Conservation (phyloP, 1,284 basidiomycete species). For the Melampsora occidentalis region DNA sequence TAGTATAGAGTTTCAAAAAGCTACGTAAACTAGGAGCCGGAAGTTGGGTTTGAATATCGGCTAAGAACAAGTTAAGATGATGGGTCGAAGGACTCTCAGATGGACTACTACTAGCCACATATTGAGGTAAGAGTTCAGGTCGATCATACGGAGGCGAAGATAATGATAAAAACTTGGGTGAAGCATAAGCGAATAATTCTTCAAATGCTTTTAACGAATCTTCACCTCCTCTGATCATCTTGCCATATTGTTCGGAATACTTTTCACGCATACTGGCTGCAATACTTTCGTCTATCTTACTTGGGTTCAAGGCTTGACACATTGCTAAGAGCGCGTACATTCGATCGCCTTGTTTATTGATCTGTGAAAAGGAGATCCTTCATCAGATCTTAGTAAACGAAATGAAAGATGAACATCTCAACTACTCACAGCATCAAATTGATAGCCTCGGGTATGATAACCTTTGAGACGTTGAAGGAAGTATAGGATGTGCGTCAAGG, state of each 20-base stretch:
- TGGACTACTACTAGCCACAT: conserved; percentile 56
- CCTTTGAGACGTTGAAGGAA: conserved; percentile 62
- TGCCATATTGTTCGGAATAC: conserved; percentile 82
- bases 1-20: conserved; percentile 92
- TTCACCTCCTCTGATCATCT: conserved; percentile 73
- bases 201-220: conserved; percentile 81
- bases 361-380: conserved; percentile 58
- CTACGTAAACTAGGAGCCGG: conserved; percentile 81
- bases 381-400: conserved; percentile 20
- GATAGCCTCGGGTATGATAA: conserved; percentile 92
- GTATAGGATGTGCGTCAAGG: conserved; percentile 87
- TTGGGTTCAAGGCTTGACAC: conserved; percentile 83
- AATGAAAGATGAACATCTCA: background rate
- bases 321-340: conserved; percentile 96
- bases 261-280: conserved; percentile 88
- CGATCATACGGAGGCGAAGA: conserved; percentile 87
- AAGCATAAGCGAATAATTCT: conserved; percentile 90
- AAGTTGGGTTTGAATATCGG: conserved; percentile 71
- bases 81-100: conserved; percentile 74
- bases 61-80: conserved; percentile 77
- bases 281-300: conserved; percentile 87
- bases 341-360: conserved; percentile 93
- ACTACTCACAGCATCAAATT: conserved; percentile 78
- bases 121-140: conserved; percentile 63
- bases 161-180: conserved; percentile 92